Percentiles rank a stretch among this genome's conserved stretches.
These are phyloP conservation scores for Paramyrothecium roridum DNA, from an alignment of 2,329 filamentous ascomycete species.

Conservation along the genomic window DNA sequence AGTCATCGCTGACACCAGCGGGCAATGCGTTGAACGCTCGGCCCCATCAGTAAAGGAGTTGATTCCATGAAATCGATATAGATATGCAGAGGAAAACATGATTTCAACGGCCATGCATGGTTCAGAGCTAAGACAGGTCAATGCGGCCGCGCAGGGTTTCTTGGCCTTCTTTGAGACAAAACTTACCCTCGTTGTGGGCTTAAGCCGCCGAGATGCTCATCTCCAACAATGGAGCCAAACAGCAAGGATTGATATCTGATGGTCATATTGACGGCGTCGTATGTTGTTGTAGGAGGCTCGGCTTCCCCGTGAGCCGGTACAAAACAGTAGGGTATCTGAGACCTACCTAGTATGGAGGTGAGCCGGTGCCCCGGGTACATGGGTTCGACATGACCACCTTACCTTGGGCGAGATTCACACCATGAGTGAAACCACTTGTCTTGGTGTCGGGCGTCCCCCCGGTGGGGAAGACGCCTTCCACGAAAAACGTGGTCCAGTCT, in stretches of 20 bases:
- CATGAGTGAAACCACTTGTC: slow-evolving; percentile 29
- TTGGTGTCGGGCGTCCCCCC: slow-evolving; percentile 3
- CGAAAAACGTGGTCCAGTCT: slow-evolving; percentile 31
- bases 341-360: slow-evolving; percentile 21
- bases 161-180: not conserved
- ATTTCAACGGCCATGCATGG: slow-evolving; percentile 23
- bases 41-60: slow-evolving; percentile 42
- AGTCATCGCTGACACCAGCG: slow-evolving; percentile 41
- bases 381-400: not conserved
- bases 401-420: slow-evolving; percentile 35
- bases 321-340: slow-evolving; percentile 31
- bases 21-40: slow-evolving; percentile 51
- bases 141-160: too few relatives aligned
- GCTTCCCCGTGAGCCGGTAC: slow-evolving; percentile 31
- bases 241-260: slow-evolving; percentile 30
- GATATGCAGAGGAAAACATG: slow-evolving; percentile 20
- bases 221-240: slow-evolving; percentile 33
- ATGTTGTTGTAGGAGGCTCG: slow-evolving; percentile 23
- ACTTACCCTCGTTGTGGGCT: slow-evolving; percentile 24
- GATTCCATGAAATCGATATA: slow-evolving; percentile 21
- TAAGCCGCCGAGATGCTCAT: slow-evolving; percentile 30
- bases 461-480: slow-evolving; percentile 10
- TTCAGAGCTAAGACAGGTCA: slow-evolving; percentile 11
- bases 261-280: slow-evolving; percentile 27
- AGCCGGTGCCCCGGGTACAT: not conserved